Evolutionary conservation across 73 alveolate species (phyloP).

Genomic region (Paramecium sexaurelia): DNA sequence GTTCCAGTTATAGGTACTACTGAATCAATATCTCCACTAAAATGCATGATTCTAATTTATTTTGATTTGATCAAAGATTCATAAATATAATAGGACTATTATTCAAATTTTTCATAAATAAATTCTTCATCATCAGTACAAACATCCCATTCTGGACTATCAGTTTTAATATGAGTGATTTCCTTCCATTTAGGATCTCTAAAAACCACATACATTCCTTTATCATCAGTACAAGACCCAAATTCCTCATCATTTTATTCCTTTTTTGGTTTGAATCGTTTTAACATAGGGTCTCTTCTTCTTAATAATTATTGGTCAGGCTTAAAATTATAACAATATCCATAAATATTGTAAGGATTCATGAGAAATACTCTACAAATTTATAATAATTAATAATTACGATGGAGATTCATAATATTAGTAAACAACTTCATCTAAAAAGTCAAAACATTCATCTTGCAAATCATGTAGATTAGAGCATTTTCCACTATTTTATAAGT

Average conservation of each 20-base stretch:
- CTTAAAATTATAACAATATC: slow-evolving; percentile 59
- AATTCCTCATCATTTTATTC: neutral
- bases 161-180: slow-evolving; percentile 4
- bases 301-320: neutral
- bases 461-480: neutral
- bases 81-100: slow-evolving; percentile 71
- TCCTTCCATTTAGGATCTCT: neutral
- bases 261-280: neutral
- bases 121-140: slow-evolving; percentile 15
- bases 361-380: neutral
- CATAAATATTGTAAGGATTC: slow-evolving; percentile 67
- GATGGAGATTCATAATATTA: slow-evolving; percentile 17
- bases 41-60: slow-evolving; percentile 72
- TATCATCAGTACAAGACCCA: slow-evolving; percentile 29
- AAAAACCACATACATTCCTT: neutral
- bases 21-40: slow-evolving; percentile 84
- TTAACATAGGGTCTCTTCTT: neutral
- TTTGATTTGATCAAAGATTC: slow-evolving; percentile 57
- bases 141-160: slow-evolving; percentile 18
- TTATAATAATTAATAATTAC: neutral
- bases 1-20: slow-evolving; percentile 84
- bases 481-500: neutral
- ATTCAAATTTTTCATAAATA: neutral
- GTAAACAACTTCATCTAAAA: neutral
- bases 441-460: neutral